Evolutionary conservation across 2,329 filamentous ascomycete species (phyloP), one percentile per base, ranked within the genome.

Genomic region (Aspergillus carbonarius): DNA sequence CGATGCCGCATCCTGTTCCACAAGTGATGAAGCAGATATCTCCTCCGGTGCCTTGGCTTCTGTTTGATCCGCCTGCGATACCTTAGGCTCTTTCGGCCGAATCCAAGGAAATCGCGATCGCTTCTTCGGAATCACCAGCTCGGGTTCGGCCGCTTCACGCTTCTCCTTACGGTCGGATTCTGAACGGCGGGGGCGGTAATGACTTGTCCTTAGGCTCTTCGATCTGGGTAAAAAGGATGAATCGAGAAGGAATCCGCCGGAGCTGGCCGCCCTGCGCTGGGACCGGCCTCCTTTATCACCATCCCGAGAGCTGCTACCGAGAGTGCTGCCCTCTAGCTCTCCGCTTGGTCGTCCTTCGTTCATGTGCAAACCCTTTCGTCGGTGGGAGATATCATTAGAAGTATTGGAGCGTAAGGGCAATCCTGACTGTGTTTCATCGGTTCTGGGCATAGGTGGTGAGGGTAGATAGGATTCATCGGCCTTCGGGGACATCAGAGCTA

Each of bases 241-340:
- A 64, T 82, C 79, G 37, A 84, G 70, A 42, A 84, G 65, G 58
- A 80, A 80, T 4, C 76, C 76, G 54, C 78, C 70, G 7, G 77
- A 77, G 62, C 63, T 74, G 37, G 63, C 66, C 9, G 59, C 66
- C 53, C 69, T 68, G 18, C 68, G 64, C 42, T 69, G 70, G 13
- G 55, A 59, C 37, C 65, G 65, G 51, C 60, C 63, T 49, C 65
- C 65, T 59, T 63, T 65, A 17, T 72, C 72, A 13, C 66, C 68
- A 54, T 74, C 73, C 49, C 71, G 72, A 54, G 72, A 75, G 65
- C 70, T 71, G 64, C 68, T 70, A 23, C 71, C 73, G 40, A 75
- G 63, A 44, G 72, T 74, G 61, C 68, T 75, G 37, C 73, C 72
- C 60, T 76, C 73, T 46, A 74, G 64, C 62, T 74, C 71, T 52